phyloP scores from a whole-genome alignment of 208 protist genomes.

The Trypanosoma vivax region DNA sequence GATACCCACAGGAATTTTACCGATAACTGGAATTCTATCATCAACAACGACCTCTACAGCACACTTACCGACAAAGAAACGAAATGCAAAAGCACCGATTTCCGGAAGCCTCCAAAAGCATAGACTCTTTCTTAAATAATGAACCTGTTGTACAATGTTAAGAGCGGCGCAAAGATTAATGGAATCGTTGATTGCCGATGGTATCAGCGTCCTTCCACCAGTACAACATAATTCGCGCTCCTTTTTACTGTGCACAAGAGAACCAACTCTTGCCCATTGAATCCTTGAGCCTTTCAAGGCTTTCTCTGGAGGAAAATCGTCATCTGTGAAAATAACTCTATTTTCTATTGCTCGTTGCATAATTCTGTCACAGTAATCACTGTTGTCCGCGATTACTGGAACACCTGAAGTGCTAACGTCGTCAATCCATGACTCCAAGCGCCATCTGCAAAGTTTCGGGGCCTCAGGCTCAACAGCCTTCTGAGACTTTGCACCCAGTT shows the following conservation, averaged over 20 bases:
- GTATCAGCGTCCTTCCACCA: conserved; percentile 7
- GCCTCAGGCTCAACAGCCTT: conserved; percentile 19
- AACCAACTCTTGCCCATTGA: conserved; percentile 17
- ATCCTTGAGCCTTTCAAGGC: conserved; percentile 16
- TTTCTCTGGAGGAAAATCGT: conserved; percentile 21
- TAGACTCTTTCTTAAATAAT: conserved; percentile 22
- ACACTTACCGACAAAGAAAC: conserved; percentile 24
- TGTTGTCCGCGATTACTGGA: background rate
- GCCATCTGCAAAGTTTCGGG: conserved; percentile 12
- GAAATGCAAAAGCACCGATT: conserved; percentile 28
- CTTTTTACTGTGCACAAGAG: conserved; percentile 7
- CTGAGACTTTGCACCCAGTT: background rate
- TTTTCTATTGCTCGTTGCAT: conserved; percentile 1
- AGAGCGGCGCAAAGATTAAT: conserved; percentile 38
- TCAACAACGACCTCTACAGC: conserved; percentile 43
- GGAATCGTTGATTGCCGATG: conserved; percentile 40
- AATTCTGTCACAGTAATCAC: background rate
- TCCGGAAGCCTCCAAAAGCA: conserved; percentile 20
- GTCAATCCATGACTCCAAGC: conserved; percentile 11
- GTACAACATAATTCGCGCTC: conserved; percentile 19
- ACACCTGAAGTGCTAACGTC: background rate
- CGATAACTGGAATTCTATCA: conserved; percentile 43
- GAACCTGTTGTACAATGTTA: conserved; percentile 36
- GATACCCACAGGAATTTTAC: conserved; percentile 26
- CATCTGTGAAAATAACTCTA: conserved; percentile 19